Evolutionary conservation across 495 filamentous ascomycete genomes (phyloP).

Genomic region (Xylaria castorea): DNA sequence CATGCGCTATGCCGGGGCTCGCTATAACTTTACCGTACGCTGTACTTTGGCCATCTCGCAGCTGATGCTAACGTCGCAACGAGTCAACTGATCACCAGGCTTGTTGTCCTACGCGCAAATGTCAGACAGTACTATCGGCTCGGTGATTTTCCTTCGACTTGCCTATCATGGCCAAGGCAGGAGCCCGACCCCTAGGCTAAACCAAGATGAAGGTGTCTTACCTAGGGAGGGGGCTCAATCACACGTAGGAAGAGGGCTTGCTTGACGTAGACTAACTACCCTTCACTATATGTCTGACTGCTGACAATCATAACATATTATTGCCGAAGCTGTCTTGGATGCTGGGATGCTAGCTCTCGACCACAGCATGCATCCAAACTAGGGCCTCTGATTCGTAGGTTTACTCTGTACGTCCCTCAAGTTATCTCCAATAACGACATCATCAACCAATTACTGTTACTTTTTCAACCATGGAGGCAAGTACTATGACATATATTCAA

Average conservation of each 20-base stretch:
- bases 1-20: neutral
- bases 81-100: constrained; percentile 14
- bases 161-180: neutral
- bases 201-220: constrained; percentile 7
- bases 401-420: neutral
- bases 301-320: neutral
- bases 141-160: constrained; percentile 10
- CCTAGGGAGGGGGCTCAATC: neutral
- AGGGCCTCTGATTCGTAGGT: constrained; percentile 17
- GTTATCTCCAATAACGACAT: constrained; percentile 3
- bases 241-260: neutral
- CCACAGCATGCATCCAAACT: neutral
- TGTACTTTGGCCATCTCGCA: neutral
- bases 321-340: neutral
- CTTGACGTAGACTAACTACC: neutral
- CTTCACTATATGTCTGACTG: neutral
- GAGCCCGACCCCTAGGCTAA: neutral
- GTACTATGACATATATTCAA: neutral
- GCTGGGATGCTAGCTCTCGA: neutral
- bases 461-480: constrained; percentile 23
- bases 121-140: constrained; percentile 9
- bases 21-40: neutral
- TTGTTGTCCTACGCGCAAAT: constrained; percentile 3
- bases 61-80: neutral
- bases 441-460: neutral